phyloP scores from a whole-genome alignment of 208 protist genomes.

The Leishmania braziliensis region DNA sequence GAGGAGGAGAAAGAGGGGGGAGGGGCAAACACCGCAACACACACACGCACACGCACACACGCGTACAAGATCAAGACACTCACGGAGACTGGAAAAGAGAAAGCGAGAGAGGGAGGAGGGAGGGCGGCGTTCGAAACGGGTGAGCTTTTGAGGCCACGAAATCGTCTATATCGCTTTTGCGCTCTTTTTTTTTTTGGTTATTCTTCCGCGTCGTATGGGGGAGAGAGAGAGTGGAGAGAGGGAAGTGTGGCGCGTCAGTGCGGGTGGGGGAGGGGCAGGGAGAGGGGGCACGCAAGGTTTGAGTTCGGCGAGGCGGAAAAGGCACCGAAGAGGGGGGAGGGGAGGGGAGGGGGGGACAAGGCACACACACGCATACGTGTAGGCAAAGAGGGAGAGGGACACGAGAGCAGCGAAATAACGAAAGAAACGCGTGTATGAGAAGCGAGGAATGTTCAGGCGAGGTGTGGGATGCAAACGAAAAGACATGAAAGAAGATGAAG shows the following conservation, averaged over 20 bases:
- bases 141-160: no score
- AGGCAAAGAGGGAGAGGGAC: neutral
- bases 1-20: neutral
- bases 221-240: neutral
- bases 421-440: neutral
- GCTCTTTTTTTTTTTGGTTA: no score
- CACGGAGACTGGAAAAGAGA: no score
- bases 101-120: no score
- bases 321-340: neutral
- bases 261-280: no score
- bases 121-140: neutral
- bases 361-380: neutral
- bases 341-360: neutral
- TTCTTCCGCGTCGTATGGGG: no score
- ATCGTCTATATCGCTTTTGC: no score
- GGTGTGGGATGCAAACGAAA: neutral
- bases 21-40: no score
- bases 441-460: neutral
- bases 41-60: no score
- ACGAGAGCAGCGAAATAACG: neutral
- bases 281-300: neutral
- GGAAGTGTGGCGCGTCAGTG: neutral
- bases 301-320: neutral
- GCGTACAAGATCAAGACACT: no score
- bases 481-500: neutral